phyloP scores from a whole-genome alignment of 352 stramenopile species.

The Pythium inflatum region DNA sequence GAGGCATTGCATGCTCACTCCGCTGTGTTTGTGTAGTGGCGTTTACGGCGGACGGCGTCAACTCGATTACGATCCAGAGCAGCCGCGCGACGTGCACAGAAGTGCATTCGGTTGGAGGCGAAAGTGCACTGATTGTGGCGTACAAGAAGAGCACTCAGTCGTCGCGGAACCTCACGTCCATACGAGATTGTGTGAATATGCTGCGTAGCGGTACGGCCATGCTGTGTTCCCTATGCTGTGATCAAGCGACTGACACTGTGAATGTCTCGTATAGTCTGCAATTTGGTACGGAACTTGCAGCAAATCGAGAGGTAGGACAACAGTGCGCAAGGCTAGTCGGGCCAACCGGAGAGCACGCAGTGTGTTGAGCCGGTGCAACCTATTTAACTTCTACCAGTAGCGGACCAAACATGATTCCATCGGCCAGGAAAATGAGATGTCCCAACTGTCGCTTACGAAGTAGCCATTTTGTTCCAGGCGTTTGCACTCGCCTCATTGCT shows the following conservation, averaged over 20 bases:
- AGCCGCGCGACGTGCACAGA: conserved; percentile 85
- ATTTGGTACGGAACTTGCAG: conserved; percentile 70
- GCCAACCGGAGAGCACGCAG: no score
- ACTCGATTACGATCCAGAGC: conserved; percentile 89
- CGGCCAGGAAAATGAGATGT: no score
- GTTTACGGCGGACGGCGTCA: conserved; percentile 75
- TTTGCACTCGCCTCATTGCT: neutral
- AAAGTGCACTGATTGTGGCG: conserved; percentile 81
- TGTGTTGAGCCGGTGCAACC: conserved; percentile 5
- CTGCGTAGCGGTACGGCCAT: conserved; percentile 67
- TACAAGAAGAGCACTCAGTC: conserved; percentile 82
- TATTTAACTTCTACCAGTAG: conserved; percentile 7
- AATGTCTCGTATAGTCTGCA: conserved; percentile 46
- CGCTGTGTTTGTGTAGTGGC: conserved; percentile 63
- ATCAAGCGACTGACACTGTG: neutral
- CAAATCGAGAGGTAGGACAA: conserved; percentile 67
- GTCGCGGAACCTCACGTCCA: conserved; percentile 69
- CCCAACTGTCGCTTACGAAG: no score
- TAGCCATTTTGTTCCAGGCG: conserved; percentile 18
- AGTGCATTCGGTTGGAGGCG: conserved; percentile 81
- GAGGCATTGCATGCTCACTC: no score
- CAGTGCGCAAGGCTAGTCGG: no score
- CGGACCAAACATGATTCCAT: neutral
- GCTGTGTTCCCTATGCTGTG: neutral
- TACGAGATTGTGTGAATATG: conserved; percentile 82